Evolutionary conservation across 371 early-diverging fungal species (phyloP).

Genomic region (Antonospora locustae): DNA sequence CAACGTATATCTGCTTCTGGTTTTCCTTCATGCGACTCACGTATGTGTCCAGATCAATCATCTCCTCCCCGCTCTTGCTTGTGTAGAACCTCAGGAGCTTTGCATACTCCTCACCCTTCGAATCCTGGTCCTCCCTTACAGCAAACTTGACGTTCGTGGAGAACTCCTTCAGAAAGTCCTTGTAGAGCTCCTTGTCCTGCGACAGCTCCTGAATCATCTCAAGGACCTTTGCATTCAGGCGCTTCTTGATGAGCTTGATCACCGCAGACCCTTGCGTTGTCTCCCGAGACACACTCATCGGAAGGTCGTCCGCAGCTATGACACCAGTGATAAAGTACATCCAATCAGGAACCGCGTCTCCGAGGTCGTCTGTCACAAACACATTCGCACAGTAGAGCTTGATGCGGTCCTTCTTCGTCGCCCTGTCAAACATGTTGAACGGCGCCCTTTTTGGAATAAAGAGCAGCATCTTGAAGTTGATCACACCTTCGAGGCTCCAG

Average conservation of each 20-base stretch:
- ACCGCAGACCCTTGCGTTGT: constrained; percentile 80
- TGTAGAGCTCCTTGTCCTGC: constrained; percentile 67
- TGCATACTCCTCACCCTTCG: constrained; percentile 68
- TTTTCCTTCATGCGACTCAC: constrained; percentile 66
- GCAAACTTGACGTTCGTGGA: constrained; percentile 77
- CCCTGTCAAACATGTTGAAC: constrained; percentile 70
- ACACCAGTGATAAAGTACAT: constrained; percentile 70
- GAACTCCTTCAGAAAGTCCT: constrained; percentile 79
- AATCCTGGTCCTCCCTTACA: constrained; percentile 65
- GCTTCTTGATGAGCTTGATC: constrained; percentile 76
- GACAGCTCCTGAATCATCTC: constrained; percentile 73
- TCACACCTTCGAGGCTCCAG: constrained; percentile 72
- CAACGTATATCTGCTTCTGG: constrained; percentile 70
- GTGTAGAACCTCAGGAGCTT: constrained; percentile 74
- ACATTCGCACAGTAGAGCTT: constrained; percentile 83
- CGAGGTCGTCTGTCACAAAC: constrained; percentile 77
- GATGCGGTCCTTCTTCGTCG: constrained; percentile 75
- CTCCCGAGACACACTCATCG: constrained; percentile 86
- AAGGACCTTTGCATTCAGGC: constrained; percentile 73
- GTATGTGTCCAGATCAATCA: constrained; percentile 68
- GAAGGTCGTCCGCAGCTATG: constrained; percentile 80
- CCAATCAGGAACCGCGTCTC: constrained; percentile 72
- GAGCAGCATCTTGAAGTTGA: constrained; percentile 75
- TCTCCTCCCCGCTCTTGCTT: constrained; percentile 72
- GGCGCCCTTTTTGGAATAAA: constrained; percentile 71